A percentile compares a stretch with the other conserved stretches of the same genome.
Evolutionary conservation across 2,329 filamentous ascomycete species (phyloP).

Genomic region (Didymella keratinophila): DNA sequence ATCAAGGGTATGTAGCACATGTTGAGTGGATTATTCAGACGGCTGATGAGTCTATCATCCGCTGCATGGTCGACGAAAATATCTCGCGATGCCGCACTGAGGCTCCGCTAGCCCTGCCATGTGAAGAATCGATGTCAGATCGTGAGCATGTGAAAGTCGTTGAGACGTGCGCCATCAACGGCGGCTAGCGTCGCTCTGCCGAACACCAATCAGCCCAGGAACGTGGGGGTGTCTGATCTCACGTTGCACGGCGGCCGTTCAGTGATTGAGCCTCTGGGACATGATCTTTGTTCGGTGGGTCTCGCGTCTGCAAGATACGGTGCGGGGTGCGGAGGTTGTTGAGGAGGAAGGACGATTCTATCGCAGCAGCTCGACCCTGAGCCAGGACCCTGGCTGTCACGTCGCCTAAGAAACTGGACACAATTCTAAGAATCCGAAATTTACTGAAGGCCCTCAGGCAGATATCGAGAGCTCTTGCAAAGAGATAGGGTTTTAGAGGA

Average conservation of each 20-base stretch:
- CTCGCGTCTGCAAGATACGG: constrained; percentile 4
- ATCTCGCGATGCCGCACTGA: constrained; percentile 18
- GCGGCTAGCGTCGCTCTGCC: constrained; percentile 29
- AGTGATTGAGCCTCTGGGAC: background rate
- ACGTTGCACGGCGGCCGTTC: background rate
- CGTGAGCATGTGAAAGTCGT: constrained; percentile 35
- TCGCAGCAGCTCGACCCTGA: background rate
- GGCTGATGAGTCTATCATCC: constrained; percentile 2
- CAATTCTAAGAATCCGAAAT: no score
- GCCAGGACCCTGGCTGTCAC: no score
- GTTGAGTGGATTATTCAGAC: background rate
- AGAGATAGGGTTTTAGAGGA: no score
- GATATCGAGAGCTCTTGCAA: no score
- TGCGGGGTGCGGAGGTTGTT: constrained; percentile 16
- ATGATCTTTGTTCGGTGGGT: background rate
- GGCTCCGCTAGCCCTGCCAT: constrained; percentile 14
- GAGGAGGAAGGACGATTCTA: background rate
- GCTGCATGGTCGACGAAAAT: constrained; percentile 23
- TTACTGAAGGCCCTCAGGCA: no score
- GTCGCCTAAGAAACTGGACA: no score
- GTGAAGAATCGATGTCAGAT: constrained; percentile 12
- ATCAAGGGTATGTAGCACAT: constrained; percentile 2
- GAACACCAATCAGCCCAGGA: constrained; percentile 28
- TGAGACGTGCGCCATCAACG: constrained; percentile 22
- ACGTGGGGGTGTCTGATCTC: constrained; percentile 22